Percentiles rank a stretch among this genome's conserved stretches.
phyloP scores from a whole-genome alignment of 805 yeast species.

The Cyberlindnera euphorbiiphila region DNA sequence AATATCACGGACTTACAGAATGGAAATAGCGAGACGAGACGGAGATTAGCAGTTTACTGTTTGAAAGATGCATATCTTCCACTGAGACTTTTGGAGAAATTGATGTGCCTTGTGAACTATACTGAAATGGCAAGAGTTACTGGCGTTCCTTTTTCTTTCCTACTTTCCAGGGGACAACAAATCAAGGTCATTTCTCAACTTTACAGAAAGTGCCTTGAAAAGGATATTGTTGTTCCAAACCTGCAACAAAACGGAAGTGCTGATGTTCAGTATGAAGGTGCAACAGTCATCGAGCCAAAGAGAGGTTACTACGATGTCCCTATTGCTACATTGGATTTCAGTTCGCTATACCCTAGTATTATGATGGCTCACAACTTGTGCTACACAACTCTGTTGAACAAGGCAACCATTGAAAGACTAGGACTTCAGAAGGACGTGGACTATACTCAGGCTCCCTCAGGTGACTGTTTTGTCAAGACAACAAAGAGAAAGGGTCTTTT shows the following conservation, averaged over 20 bases:
- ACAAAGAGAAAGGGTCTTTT: conserved; percentile 74
- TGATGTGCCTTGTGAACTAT: conserved; percentile 95
- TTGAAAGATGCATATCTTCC: conserved; percentile 95
- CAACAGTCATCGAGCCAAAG: conserved; percentile 95
- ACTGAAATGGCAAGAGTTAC: conserved; percentile 99
- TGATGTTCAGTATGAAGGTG: conserved; percentile 97
- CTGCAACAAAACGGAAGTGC: conserved; percentile 69
- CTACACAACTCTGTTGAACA: conserved; percentile 81
- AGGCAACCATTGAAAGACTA: conserved; percentile 61
- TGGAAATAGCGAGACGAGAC: conserved; percentile 86
- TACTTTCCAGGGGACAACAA: conserved; percentile 92
- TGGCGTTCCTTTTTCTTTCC: conserved; percentile 93
- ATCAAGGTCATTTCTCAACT: conserved; percentile 95
- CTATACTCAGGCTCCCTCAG: conserved; percentile 85
- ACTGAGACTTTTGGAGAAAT: conserved; percentile 77
- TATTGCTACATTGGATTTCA: conserved; percentile 96
- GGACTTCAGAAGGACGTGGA: conserved; percentile 66
- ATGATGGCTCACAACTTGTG: conserved; percentile 99
- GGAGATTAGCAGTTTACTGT: conserved; percentile 95
- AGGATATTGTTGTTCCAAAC: conserved; percentile 87
- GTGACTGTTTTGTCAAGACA: conserved; percentile 81
- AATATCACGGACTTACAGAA: conserved; percentile 93
- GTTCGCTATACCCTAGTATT: conserved; percentile 94
- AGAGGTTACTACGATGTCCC: conserved; percentile 97
- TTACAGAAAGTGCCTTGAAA: conserved; percentile 85